Evolutionary conservation across 2,329 filamentous ascomycete species (phyloP), one percentile per base, ranked within the genome.

Genomic region (Penicillium freii): DNA sequence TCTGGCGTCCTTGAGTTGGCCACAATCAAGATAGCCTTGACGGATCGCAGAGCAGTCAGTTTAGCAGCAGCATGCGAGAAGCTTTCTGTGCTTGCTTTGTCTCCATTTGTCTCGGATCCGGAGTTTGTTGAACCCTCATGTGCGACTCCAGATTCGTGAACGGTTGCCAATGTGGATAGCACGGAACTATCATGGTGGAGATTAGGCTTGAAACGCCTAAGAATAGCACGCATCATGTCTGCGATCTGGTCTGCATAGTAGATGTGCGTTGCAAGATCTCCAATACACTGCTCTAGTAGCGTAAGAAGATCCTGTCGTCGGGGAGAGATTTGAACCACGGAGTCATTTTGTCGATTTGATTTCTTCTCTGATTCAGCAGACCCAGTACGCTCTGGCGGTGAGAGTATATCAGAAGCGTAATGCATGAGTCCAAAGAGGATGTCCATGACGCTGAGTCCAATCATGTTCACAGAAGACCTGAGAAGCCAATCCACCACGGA

Each of bases 211-310:
- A 97, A 81, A 21, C 91, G 87, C 31, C 84, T 78, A 17, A 97
- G 78, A 44, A 97, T 87, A 0, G 91, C 86, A 21, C 87, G 84
- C 51, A 97, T 86, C 91, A 97, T 97, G 74, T 99, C 94, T 1
- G 90, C 87, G 54, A 97, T 91, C 74, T 99, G 94, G 66, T 97
- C 93, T 1, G 90, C 90, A 72, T 99, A 99, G 78, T 99, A 99
- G 33, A 97, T 87, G 70, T 99, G 94, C 0, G 91, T 96, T 2
- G 92, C 92, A 29, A 99, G 80, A 71, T 92, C 86, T n/a, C 91
- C 91, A 60, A 97, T 92, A 75, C 91, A 96, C 64, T 84, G 82
- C 71, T 94, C 88, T 17, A 97, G 82, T 33, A 87, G 84, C 34
- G 80, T 74, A 29, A 96, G 77, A 17, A 97, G 80, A 63, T 87